phyloP scores from a whole-genome alignment of 495 filamentous ascomycete genomes.

The Entonaema liquescens region DNA sequence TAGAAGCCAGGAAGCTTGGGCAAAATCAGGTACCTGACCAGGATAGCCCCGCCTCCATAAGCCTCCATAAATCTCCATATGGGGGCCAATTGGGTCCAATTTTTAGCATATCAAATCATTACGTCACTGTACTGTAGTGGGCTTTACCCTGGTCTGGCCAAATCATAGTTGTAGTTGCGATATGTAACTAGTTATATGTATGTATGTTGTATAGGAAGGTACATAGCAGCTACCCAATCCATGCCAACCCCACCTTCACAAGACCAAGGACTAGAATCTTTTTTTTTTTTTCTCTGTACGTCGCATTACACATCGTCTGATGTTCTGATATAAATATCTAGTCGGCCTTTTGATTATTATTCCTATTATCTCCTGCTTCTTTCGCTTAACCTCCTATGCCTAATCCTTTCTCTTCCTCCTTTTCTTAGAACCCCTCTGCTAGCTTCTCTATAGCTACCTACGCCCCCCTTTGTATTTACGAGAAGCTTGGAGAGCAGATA shows the following conservation, averaged over 20 bases:
- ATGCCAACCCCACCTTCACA: slow-evolving; percentile 7
- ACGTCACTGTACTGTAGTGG: slow-evolving; percentile 1
- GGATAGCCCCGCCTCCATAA: not conserved
- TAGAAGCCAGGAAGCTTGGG: not conserved
- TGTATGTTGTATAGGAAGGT: not conserved
- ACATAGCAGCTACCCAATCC: not conserved
- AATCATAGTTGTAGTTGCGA: not conserved
- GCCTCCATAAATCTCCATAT: not conserved
- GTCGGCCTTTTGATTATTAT: not conserved
- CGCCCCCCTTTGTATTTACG: not conserved
- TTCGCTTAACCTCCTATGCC: not conserved
- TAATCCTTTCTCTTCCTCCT: not conserved
- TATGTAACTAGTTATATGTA: not conserved
- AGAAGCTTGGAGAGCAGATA: not conserved
- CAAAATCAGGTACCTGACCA: not conserved
- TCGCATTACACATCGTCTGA: slow-evolving; percentile 10
- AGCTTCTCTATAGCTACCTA: not conserved
- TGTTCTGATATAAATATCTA: not conserved
- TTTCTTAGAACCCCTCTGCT: not conserved
- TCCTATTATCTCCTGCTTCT: not conserved
- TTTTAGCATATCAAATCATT: not conserved
- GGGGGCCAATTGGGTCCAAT: not conserved
- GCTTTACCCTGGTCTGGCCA: not conserved
- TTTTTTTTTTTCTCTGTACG: not conserved
- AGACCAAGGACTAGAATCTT: not conserved